phyloP scores from a whole-genome alignment of 441 rosid genomes.

The Viola pubescens region DNA sequence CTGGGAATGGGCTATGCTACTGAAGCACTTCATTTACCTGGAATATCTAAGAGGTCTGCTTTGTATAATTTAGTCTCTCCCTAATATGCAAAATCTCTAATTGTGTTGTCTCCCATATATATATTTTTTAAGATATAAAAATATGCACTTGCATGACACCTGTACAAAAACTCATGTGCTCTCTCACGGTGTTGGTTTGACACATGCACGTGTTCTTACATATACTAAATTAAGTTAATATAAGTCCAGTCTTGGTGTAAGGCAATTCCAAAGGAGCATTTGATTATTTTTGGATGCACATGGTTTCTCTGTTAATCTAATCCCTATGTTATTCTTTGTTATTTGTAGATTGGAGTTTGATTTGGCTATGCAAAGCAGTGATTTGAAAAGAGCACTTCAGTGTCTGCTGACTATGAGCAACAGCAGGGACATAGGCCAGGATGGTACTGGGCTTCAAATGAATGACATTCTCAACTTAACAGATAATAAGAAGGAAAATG shows the following conservation, averaged over 20 bases:
- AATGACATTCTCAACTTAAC: conserved; percentile 79
- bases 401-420: conserved; percentile 96
- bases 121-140: no score
- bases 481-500: conserved; percentile 68
- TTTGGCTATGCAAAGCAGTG: conserved; percentile 95
- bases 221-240: no score
- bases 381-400: conserved; percentile 96
- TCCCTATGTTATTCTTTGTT: conserved; percentile 10
- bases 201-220: no score
- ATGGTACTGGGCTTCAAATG: conserved; percentile 61
- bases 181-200: no score
- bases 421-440: conserved; percentile 90
- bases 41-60: conserved; percentile 90
- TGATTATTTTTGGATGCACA: conserved; percentile 2
- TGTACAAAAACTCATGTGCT: no score
- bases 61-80: background rate
- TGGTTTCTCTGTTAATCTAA: background rate
- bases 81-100: background rate
- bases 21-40: conserved; percentile 99
- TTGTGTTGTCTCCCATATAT: no score
- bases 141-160: no score
- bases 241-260: no score
- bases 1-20: conserved; percentile 99
- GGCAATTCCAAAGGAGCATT: background rate
- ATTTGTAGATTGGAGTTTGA: conserved; percentile 82